Evolutionary conservation across 305 asterid species (phyloP).

Genomic region (Rubia balearica): DNA sequence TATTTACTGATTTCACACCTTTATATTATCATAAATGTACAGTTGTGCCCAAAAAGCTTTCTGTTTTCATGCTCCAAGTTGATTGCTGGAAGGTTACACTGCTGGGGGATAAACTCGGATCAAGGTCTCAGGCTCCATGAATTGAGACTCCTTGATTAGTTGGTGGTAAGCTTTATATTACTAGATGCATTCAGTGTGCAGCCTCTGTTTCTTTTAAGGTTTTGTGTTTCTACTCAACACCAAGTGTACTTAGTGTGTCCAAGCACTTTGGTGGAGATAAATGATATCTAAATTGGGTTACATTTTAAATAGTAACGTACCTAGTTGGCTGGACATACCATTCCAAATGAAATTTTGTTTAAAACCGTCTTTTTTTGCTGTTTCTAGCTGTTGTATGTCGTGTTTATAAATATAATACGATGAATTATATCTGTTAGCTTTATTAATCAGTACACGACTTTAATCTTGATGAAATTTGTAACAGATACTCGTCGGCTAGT

Average conservation of each 20-base stretch:
- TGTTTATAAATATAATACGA: neutral
- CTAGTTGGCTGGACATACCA: too few species aligned
- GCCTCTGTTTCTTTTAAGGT: neutral
- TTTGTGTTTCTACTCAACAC: neutral
- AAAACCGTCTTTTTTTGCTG: too few species aligned
- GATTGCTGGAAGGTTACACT: slow-evolving; percentile 81
- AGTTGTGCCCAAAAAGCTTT: slow-evolving; percentile 68
- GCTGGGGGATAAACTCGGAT: slow-evolving; percentile 52
- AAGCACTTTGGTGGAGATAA: neutral
- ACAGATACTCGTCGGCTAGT: neutral
- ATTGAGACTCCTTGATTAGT: neutral
- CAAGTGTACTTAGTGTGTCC: neutral
- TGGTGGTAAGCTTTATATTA: slow-evolving; percentile 9
- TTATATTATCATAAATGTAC: slow-evolving; percentile 20
- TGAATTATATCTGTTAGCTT: neutral
- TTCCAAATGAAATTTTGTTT: too few species aligned
- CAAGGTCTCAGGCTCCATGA: slow-evolving; percentile 49
- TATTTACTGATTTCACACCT: slow-evolving; percentile 3
- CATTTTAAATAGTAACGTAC: neutral
- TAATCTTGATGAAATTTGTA: neutral
- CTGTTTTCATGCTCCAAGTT: slow-evolving; percentile 62
- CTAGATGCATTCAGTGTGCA: neutral
- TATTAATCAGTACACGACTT: neutral
- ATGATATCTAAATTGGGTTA: neutral
- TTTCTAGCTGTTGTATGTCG: too few species aligned